These are phyloP conservation scores for Xylaria longipes DNA, from an alignment of 495 filamentous ascomycete species.

Conservation along the genomic window DNA sequence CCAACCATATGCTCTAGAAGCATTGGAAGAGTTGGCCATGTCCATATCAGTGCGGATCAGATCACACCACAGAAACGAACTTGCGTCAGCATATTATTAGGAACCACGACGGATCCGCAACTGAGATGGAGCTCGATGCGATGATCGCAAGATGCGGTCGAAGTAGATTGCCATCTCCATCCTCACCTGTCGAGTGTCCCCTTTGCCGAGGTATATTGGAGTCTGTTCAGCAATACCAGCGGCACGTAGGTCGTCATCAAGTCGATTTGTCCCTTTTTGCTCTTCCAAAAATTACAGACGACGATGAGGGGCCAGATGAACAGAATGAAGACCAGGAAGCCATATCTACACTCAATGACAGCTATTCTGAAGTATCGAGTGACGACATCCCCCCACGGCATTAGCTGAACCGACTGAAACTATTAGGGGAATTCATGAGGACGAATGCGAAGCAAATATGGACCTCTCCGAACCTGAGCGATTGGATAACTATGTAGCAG, in stretches of 20 bases:
- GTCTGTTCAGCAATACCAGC: constrained; percentile 37
- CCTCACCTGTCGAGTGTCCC: constrained; percentile 16
- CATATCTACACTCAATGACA: constrained; percentile 1
- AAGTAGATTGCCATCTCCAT: background rate
- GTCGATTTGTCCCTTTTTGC: constrained; percentile 49
- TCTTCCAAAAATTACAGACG: constrained; percentile 36
- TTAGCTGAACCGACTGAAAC: background rate
- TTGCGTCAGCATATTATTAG: constrained; percentile 10
- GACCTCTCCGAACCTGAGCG: background rate
- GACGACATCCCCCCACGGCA: background rate
- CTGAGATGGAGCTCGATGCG: constrained; percentile 14
- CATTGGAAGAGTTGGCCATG: constrained; percentile 17
- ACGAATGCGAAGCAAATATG: background rate
- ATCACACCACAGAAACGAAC: background rate
- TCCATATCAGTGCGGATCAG: constrained; percentile 13
- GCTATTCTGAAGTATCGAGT: constrained; percentile 7
- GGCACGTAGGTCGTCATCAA: constrained; percentile 47
- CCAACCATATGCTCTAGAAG: constrained; percentile 13
- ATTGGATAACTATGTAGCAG: too few species aligned
- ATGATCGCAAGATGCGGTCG: constrained; percentile 1
- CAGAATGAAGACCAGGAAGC: background rate
- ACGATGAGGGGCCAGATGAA: constrained; percentile 26
- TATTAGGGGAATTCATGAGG: background rate
- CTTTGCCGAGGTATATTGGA: constrained; percentile 17
- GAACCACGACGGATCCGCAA: background rate